Evolutionary conservation across 768 basidiomycete genomes (phyloP).

Genomic region (Saitozyma podzolica): DNA sequence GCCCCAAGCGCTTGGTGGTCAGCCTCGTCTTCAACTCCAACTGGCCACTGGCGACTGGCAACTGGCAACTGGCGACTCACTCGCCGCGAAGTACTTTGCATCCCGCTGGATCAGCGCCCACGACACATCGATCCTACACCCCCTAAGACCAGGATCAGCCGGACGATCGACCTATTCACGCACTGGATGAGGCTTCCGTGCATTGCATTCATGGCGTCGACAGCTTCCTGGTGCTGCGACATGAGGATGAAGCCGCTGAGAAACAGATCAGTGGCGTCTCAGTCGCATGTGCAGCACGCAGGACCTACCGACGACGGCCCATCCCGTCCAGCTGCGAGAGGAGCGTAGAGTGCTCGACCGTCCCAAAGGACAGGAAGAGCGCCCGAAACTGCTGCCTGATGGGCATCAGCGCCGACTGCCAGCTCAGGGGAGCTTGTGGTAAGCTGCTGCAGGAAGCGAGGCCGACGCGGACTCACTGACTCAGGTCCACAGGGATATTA

Average conservation of each 20-base stretch:
- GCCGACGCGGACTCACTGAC: constrained; percentile 25
- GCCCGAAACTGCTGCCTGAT: constrained; percentile 30
- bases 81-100: constrained; percentile 19
- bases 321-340: constrained; percentile 39
- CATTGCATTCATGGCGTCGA: constrained; percentile 36
- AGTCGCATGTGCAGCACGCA: neutral
- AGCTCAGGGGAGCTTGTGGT: neutral
- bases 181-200: constrained; percentile 35
- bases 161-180: constrained; percentile 6
- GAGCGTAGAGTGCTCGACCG: constrained; percentile 39
- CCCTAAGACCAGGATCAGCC: constrained; percentile 18
- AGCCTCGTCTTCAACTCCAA: neutral
- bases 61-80: constrained; percentile 15
- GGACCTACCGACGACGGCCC: constrained; percentile 30
- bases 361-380: constrained; percentile 27
- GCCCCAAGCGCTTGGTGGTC: constrained; percentile 14
- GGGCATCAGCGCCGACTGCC: neutral
- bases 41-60: neutral
- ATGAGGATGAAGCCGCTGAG: constrained; percentile 41
- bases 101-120: constrained; percentile 44
- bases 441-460: neutral
- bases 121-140: constrained; percentile 38
- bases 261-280: too few species aligned
- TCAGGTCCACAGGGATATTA: constrained; percentile 34
- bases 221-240: constrained; percentile 37